Evolutionary conservation across 768 basidiomycete genomes (phyloP).

Genomic region (Neoboletus magnificus): DNA sequence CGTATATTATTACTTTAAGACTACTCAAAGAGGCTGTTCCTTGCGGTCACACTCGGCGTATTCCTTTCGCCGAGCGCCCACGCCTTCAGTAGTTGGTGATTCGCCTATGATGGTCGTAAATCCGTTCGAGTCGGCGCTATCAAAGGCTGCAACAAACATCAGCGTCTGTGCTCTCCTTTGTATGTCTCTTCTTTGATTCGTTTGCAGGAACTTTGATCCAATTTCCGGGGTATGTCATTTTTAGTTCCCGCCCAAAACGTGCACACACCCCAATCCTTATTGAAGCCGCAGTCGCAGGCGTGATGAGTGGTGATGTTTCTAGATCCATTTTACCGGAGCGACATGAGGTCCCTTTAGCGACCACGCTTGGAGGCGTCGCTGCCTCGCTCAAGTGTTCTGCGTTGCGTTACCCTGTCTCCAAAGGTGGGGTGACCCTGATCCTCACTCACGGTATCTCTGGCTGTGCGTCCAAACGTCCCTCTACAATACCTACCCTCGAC

Average conservation of each 20-base stretch:
- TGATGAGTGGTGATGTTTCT: slow-evolving; percentile 1
- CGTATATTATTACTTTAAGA: no score
- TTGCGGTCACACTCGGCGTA: neutral
- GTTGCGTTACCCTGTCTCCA: slow-evolving; percentile 25
- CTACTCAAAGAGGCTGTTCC: neutral
- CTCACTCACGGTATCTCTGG: slow-evolving; percentile 28
- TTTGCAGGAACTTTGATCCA: neutral
- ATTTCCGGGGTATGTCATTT: neutral
- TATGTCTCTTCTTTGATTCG: neutral
- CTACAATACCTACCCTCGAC: neutral
- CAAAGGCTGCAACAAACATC: neutral
- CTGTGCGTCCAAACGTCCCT: slow-evolving; percentile 14
- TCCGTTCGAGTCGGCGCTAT: neutral
- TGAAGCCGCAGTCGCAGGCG: neutral
- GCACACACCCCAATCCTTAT: no score
- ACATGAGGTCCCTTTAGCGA: slow-evolving; percentile 14
- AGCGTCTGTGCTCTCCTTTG: neutral
- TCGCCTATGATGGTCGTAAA: neutral
- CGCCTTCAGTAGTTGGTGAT: neutral
- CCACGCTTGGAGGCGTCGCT: slow-evolving; percentile 15
- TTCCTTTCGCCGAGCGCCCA: neutral
- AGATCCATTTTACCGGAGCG: slow-evolving; percentile 12
- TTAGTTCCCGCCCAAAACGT: neutral
- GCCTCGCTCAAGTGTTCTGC: slow-evolving; percentile 22
- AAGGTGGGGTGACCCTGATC: slow-evolving; percentile 23